Percentiles rank a stretch among this genome's conserved stretches.
Conservation (phyloP, 805 yeast species). For the Ogataea paraovalis region DNA sequence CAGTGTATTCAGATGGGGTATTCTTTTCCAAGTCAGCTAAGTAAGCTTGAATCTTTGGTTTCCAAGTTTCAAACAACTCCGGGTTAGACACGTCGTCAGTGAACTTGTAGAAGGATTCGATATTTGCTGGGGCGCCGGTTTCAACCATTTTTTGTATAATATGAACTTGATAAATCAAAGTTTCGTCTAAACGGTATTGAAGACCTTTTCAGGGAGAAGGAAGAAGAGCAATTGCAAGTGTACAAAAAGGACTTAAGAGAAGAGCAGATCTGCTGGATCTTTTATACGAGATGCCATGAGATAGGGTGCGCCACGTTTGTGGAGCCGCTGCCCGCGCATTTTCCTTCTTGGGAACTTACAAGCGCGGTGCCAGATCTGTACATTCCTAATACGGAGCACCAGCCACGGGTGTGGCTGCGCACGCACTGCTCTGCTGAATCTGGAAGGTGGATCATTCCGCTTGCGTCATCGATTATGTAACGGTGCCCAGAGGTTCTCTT, state of each 20-base stretch:
- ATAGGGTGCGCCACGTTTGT: neutral
- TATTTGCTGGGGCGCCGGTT: conserved; percentile 25
- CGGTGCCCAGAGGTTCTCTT: too few relatives aligned
- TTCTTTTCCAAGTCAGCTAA: conserved; percentile 26
- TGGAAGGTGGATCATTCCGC: too few relatives aligned
- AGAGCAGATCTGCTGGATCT: neutral
- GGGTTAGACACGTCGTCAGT: conserved; percentile 33
- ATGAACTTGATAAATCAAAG: too few relatives aligned
- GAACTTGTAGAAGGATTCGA: conserved; percentile 28
- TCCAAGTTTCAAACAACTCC: conserved; percentile 39
- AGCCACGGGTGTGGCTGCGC: neutral
- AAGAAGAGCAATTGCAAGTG: neutral
- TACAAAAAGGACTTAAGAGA: neutral
- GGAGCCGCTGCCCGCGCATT: neutral
- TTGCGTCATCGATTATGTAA: too few relatives aligned
- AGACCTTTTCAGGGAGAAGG: neutral
- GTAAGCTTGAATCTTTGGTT: conserved; percentile 45
- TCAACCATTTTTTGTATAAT: conserved; percentile 13
- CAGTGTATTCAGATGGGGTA: conserved; percentile 25
- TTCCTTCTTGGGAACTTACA: conserved; percentile 1
- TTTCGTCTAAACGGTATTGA: neutral
- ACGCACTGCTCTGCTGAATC: neutral
- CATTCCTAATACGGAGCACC: neutral
- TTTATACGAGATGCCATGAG: neutral
- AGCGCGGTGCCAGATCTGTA: neutral